Evolutionary conservation across 1,284 basidiomycete genomes (phyloP).

Genomic region (Fomitopsis pinicola): DNA sequence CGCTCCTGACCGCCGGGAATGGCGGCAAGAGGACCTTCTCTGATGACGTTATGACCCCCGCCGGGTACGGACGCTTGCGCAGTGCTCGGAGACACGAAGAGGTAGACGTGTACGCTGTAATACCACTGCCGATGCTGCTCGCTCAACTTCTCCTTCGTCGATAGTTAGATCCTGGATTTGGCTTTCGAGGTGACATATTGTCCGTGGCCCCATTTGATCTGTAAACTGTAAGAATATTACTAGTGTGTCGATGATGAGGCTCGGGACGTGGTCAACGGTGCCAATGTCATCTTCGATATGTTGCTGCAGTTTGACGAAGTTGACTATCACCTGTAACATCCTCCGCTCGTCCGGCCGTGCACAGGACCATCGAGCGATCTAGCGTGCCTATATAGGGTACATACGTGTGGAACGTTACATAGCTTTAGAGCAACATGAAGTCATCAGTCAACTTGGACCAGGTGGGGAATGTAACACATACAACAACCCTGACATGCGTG

Average conservation of each 20-base stretch:
- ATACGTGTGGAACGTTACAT: no score
- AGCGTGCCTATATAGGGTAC: no score
- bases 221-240: slow-evolving; percentile 1
- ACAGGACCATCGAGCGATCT: no score
- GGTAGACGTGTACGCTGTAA: slow-evolving; percentile 4
- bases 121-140: background rate
- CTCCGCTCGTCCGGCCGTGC: no score
- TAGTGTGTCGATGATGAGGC: background rate
- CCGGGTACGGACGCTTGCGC: slow-evolving; percentile 2
- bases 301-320: no score
- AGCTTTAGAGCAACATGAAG: no score
- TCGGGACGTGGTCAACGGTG: no score
- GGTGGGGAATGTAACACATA: no score
- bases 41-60: background rate
- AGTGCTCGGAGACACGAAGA: background rate
- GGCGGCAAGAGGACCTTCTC: slow-evolving; percentile 8
- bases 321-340: no score
- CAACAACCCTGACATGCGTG: no score
- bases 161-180: slow-evolving; percentile 3
- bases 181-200: background rate
- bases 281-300: no score
- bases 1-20: slow-evolving; percentile 1
- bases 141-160: background rate
- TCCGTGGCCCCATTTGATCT: background rate
- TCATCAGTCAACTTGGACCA: no score